phyloP scores from a whole-genome alignment of 78 protist species.

The Blattamonas nauphoetae region DNA sequence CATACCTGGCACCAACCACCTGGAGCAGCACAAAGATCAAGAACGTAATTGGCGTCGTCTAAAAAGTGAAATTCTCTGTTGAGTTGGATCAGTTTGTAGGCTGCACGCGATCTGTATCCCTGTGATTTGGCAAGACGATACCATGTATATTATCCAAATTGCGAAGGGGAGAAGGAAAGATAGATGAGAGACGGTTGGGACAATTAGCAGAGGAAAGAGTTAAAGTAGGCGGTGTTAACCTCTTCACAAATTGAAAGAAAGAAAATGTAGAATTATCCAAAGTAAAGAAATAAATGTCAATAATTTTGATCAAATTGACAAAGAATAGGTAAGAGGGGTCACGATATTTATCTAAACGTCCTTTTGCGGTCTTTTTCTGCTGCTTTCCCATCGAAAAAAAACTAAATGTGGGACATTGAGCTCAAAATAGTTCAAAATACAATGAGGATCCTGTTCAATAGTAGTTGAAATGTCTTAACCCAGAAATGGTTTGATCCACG shows the following conservation, averaged over 20 bases:
- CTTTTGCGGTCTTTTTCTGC: constrained; percentile 63
- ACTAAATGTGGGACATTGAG: no score
- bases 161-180: constrained; percentile 74
- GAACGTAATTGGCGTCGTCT: constrained; percentile 36
- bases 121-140: constrained; percentile 95
- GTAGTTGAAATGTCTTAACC: no score
- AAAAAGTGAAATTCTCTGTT: constrained; percentile 86
- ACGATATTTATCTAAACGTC: constrained; percentile 71
- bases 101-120: constrained; percentile 93
- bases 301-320: no score
- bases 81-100: constrained; percentile 96
- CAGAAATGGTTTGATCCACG: no score
- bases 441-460: no score
- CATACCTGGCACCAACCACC: constrained; percentile 92
- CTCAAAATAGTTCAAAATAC: no score
- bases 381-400: constrained; percentile 50
- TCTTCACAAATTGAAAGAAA: no score
- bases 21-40: constrained; percentile 99
- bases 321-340: no score
- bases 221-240: not conserved
- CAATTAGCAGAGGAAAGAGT: constrained; percentile 33
- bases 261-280: no score
- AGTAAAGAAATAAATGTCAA: no score
- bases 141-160: constrained; percentile 32
- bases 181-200: constrained; percentile 56